phyloP scores from a whole-genome alignment of 2,329 filamentous ascomycete genomes.

The Alternaria triticina region DNA sequence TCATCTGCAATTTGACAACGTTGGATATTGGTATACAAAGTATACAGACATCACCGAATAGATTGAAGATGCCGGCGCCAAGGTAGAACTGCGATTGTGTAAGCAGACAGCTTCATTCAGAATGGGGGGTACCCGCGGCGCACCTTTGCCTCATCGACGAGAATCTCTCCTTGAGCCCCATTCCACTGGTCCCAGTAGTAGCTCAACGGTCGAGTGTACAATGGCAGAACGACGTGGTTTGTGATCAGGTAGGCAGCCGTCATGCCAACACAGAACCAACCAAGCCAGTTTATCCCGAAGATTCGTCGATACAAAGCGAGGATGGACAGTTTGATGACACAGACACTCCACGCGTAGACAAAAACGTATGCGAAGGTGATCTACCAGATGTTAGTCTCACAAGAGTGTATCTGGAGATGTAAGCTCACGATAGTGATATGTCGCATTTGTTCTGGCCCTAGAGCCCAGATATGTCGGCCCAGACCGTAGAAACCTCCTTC shows the following conservation, averaged over 20 bases:
- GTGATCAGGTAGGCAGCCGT: background rate
- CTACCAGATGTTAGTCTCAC: background rate
- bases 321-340: background rate
- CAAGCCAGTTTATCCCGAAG: background rate
- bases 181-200: background rate
- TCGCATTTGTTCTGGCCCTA: background rate
- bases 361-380: background rate
- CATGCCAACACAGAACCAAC: background rate
- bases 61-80: background rate
- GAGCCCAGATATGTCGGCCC: background rate
- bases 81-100: background rate
- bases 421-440: background rate
- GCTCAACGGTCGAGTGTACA: background rate
- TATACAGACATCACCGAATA: background rate
- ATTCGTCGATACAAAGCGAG: background rate
- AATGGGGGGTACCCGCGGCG: background rate
- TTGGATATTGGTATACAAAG: constrained; percentile 10
- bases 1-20: constrained; percentile 20
- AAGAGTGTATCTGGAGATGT: background rate
- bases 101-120: background rate
- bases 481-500: background rate
- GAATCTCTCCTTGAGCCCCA: background rate
- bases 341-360: background rate
- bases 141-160: background rate
- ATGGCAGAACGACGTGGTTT: background rate